Evolutionary conservation across 257 asterid species (phyloP), one percentile per base, ranked within the genome.

Genomic region (Primulina eburnea): DNA sequence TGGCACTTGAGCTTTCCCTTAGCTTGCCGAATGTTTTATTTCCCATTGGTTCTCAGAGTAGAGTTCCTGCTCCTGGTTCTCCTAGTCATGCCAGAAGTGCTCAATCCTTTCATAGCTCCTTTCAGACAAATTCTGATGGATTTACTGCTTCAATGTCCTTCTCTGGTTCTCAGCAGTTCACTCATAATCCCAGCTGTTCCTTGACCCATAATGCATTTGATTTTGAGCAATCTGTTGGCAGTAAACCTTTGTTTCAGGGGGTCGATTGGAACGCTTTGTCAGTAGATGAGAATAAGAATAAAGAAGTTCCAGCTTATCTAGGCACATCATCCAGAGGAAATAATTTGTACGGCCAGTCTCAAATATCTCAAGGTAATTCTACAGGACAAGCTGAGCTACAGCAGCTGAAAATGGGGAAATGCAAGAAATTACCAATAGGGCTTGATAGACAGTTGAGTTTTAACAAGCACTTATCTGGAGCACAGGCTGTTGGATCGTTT

Each of bases 171-270:
- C 98, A 89, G 81, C 94, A 86, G 79, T 88, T 94, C 79, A 86
- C 92, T 68, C 99, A 94, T 85, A 94, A 94, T 64, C 99, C 96
- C 18, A 94, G 99, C 79, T 94, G 99, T 76, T 94, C 99, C 73
- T 59, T 94, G 76, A 89, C 90, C 65, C 88, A 88, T 60, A 81
- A 86, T 64, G 78, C 82, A 57, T 82, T 80, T 71, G 98, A 94
- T 89, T 81, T 75, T 71, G 99, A 94, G 83, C 80, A 94, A 75
- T 94, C 99, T 55, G 99, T 94, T 34, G 83, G 86, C 71, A 91
- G 97, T 63, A 91, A 89, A 70, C 99, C 99, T 8, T 50, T 94
- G 75, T 91, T 94, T 81, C 93, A 94, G 78, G 97, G 96, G 61
- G 97, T 94, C 34, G 97, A 94, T 72, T 91, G 99, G 99, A 95